These are phyloP conservation scores for Amyloporia xantha DNA, from an alignment of 768 basidiomycete species.

Conservation along the genomic window DNA sequence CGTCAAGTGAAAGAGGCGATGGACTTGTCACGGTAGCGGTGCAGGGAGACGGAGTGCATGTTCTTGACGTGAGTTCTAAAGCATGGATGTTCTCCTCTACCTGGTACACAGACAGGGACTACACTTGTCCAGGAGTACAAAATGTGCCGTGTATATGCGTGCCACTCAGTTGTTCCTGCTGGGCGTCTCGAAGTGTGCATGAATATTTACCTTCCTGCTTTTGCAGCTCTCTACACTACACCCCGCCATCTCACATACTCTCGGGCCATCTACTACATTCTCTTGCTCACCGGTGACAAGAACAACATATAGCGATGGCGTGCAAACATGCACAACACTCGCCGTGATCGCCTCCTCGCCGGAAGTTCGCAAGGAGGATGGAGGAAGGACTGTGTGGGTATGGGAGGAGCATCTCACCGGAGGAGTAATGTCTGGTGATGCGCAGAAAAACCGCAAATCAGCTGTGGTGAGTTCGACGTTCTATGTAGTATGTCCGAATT, in stretches of 20 bases:
- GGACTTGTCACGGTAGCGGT: conserved; percentile 61
- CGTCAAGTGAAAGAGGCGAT: conserved; percentile 30
- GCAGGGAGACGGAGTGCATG: conserved; percentile 69
- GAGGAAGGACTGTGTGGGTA: conserved; percentile 49
- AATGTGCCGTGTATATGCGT: no score
- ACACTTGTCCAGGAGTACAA: neutral
- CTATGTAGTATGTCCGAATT: conserved; percentile 4
- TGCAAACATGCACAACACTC: conserved; percentile 44
- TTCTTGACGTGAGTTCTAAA: conserved; percentile 53
- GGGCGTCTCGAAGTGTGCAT: neutral
- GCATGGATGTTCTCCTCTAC: neutral
- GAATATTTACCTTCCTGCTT: no score
- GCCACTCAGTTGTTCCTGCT: no score
- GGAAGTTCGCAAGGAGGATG: conserved; percentile 34
- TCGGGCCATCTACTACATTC: conserved; percentile 60
- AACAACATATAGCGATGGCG: conserved; percentile 26
- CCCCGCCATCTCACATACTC: conserved; percentile 60
- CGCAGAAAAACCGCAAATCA: conserved; percentile 34
- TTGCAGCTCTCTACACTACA: conserved; percentile 57
- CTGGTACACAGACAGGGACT: neutral
- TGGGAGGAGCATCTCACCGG: conserved; percentile 47
- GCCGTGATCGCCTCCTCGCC: conserved; percentile 44
- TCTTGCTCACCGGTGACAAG: conserved; percentile 50
- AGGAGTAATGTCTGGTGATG: conserved; percentile 16
- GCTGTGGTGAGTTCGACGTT: conserved; percentile 34